phyloP scores from a whole-genome alignment of 768 basidiomycete genomes.

The Lyophyllum shimeji region DNA sequence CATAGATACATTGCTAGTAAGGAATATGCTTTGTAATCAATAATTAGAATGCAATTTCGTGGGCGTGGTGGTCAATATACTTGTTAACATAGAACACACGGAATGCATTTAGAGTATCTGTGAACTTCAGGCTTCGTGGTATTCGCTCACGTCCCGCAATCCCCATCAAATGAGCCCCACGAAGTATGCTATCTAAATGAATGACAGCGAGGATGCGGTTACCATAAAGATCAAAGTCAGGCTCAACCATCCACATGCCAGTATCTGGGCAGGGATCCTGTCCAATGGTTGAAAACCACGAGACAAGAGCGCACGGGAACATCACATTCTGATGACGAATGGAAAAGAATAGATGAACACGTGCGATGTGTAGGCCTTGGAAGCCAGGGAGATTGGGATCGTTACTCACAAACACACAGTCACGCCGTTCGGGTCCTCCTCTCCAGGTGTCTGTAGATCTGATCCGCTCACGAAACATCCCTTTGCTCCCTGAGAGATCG shows the following conservation, averaged over 20 bases:
- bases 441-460: neutral
- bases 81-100: neutral
- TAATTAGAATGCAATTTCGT: neutral
- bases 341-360: slow-evolving; percentile 9
- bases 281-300: neutral
- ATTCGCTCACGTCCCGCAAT: neutral
- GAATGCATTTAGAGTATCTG: neutral
- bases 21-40: too few relatives aligned
- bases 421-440: neutral
- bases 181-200: neutral
- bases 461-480: slow-evolving; percentile 12
- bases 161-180: neutral
- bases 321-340: neutral
- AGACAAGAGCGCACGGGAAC: slow-evolving; percentile 16
- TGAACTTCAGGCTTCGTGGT: neutral
- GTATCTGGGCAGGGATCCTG: neutral
- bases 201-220: neutral
- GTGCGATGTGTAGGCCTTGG: slow-evolving; percentile 12
- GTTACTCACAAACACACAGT: neutral
- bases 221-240: neutral
- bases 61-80: neutral
- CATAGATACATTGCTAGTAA: neutral
- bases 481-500: neutral
- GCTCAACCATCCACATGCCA: neutral
- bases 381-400: neutral